Percentiles rank a stretch among this genome's conserved stretches.
These are phyloP conservation scores for Sporisorium exsertum DNA, from an alignment of 1,284 basidiomycete species.

Conservation along the genomic window DNA sequence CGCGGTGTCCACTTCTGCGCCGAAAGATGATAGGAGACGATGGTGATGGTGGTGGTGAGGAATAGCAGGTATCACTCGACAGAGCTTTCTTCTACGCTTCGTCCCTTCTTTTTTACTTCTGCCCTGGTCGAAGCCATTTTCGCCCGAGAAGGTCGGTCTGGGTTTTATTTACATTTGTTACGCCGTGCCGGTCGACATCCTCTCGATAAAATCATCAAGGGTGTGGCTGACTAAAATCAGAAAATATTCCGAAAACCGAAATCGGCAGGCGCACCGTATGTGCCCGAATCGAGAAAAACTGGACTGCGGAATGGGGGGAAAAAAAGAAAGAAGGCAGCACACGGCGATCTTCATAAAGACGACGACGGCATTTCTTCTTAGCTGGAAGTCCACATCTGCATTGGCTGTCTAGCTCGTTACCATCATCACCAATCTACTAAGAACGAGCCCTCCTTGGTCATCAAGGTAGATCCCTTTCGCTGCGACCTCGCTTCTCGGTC, in stretches of 20 bases:
- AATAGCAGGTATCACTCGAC: neutral
- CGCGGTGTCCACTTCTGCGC: slow-evolving; percentile 4
- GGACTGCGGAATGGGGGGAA: slow-evolving; percentile 2
- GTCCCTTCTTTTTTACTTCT: neutral
- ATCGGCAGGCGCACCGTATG: neutral
- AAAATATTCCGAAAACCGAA: neutral
- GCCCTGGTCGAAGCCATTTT: neutral
- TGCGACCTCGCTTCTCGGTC: neutral
- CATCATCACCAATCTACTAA: neutral
- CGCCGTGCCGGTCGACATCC: neutral
- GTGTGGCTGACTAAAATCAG: slow-evolving; percentile 20
- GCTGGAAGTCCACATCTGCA: slow-evolving; percentile 7
- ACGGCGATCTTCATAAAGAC: slow-evolving; percentile 17
- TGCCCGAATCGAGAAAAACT: neutral
- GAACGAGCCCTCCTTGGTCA: too few relatives aligned
- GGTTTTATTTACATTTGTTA: neutral
- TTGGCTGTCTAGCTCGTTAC: neutral
- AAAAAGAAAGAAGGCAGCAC: slow-evolving; percentile 19
- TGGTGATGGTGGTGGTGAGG: slow-evolving; percentile 5
- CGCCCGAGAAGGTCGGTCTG: slow-evolving; percentile 1
- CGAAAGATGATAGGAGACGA: neutral
- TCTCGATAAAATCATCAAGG: neutral
- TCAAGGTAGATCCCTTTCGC: neutral
- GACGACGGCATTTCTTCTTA: neutral
- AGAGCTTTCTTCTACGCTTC: neutral